Evolutionary conservation across 1,139 yeast species (phyloP), one percentile per base, ranked within the genome.

Genomic region (Scheffersomyces lignicola): DNA sequence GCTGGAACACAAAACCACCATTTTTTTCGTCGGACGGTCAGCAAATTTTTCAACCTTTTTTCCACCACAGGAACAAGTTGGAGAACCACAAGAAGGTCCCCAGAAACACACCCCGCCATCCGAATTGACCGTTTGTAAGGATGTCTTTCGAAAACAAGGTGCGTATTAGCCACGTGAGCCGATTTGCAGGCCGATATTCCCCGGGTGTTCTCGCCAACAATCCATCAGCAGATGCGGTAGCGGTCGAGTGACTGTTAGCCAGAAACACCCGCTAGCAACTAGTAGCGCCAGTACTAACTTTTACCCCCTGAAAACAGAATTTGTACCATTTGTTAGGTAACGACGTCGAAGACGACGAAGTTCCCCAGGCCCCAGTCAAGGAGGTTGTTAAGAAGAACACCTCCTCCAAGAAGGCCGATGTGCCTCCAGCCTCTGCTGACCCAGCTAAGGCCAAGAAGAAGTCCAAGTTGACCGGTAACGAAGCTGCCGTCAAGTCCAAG

Each of bases 321-420:
- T 69, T 71, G 56, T 71, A 53, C 63, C 68, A 64, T 54, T 66
- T 71, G 56, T 69, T 70, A 57, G 76, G 80, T 57, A 82, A 88
- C 80, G 96, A 88, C 74, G 88, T 84, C 58, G 94, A 86, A 62
- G 58, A 49, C 86, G 70, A 65, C 49, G 51, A 45, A 39, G 69
- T 65, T 47, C 72, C 76, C 48, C 69, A 70, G 43, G 58, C 64
- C 45, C 71, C 80, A 44, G 73, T 80, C 60, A 83, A 69, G 71
- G 95, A 86, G 67, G 69, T 86, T 49, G 94, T 86, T 62, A 89
- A 83, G 78, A 78, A 81, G 73, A 65, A 67, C 66, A 82, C 95
- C 51, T 80, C 95, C 45, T 82, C 95, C 60, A 88, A 86, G 80
- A 90, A 90, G 79, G 62, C 81, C 41, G 97, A 89, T 62, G 81